phyloP scores from a whole-genome alignment of 78 protist species.

The Andalucia godoyi region DNA sequence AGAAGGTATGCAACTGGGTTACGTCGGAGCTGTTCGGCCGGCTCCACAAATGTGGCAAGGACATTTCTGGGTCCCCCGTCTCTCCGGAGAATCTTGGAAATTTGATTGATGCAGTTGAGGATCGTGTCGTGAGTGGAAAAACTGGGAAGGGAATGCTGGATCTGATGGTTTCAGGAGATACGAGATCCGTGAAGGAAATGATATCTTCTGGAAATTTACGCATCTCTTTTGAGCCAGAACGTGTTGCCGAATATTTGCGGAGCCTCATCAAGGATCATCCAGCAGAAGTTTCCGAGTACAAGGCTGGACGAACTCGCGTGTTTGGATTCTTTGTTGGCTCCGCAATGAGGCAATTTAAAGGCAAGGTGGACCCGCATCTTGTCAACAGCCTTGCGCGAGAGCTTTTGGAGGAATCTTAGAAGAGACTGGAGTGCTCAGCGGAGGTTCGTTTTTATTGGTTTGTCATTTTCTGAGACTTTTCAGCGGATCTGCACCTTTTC shows the following conservation, averaged over 20 bases:
- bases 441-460: too few relatives aligned
- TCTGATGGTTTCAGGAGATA: neutral
- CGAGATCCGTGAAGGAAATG: neutral
- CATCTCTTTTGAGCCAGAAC: neutral
- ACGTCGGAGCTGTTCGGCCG: slow-evolving; percentile 1
- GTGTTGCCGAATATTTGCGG: neutral
- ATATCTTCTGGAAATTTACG: neutral
- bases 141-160: neutral
- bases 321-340: neutral
- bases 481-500: too few relatives aligned
- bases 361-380: neutral
- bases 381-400: neutral
- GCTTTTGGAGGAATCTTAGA: too few relatives aligned
- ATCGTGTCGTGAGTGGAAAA: neutral
- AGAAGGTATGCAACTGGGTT: neutral
- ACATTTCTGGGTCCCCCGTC: slow-evolving; percentile 1
- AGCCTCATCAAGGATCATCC: neutral
- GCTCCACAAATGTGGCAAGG: neutral
- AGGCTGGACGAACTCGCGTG: neutral
- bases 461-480: too few relatives aligned
- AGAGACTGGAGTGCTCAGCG: too few relatives aligned
- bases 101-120: neutral
- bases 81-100: neutral
- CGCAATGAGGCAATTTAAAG: neutral
- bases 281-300: neutral